Base-by-base conservation (phyloP, 768 basidiomycete species). In the Tubosaeta brunneosetosa region DNA sequence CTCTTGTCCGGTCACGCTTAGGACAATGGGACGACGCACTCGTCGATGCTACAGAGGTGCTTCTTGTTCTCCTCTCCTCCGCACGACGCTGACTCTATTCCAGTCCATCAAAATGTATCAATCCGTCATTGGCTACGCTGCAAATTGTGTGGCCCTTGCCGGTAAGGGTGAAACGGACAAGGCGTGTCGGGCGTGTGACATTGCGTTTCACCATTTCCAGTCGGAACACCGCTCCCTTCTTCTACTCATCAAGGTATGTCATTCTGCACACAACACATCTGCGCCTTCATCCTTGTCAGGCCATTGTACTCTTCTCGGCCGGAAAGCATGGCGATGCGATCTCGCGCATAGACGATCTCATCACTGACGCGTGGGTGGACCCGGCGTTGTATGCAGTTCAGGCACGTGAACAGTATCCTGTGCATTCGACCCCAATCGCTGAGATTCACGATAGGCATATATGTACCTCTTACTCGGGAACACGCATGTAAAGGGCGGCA, bases 251-350 rank as follows among this genome's bases (percentile, higher is more conserved):
- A 53, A 56, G 46, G 52, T 52, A 0, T 13, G 37, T 17, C 8
- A 3, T 29, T n/a, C 2, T 14, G 8, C 3, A 1, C 12, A 16
- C 9, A 17, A 2, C 8, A 17, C 22, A n/a, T 17, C 29, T 55
- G 27, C 13, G 0, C 29, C 9, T 42, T 22, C 3, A 29, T 19
- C 17, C 0, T 17, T 33, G 11, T 26, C 12, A 55, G 56, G 53
- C 53, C 2, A n/a, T 57, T 6, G 36, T 55, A 19, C 7, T 51
- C 2, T 55, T 45, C 14, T 40, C 48, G 46, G 45, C 41, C 3
- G 56, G 56, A 29, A 43, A 55, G 8, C n/a, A 48, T 6, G n/a
- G 6, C 7, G 32, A 43, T 29, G 57, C 50, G 6, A 49, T 56
- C 38, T 58, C 53, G 4, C 50, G 47, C 5, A 6, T 31, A 13